A percentile compares a stretch with the other conserved stretches of the same genome.
phyloP scores from a whole-genome alignment of 2,329 filamentous ascomycete species.

The Alternaria atra region DNA sequence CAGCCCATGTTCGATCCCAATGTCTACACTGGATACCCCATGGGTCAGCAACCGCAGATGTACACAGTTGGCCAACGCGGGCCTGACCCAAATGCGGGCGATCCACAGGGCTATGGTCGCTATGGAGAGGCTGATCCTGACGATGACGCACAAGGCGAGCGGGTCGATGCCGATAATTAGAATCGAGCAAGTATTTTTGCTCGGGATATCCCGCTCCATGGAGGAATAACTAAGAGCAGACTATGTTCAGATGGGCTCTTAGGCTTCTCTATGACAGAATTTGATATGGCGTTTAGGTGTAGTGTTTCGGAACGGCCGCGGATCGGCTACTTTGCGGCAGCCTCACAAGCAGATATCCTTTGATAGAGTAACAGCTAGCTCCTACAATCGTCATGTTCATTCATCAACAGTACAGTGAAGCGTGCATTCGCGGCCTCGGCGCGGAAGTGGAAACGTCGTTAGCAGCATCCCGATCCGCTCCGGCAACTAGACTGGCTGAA shows the following conservation, averaged over 20 bases:
- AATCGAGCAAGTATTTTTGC: background rate
- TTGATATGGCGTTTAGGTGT: constrained; percentile 32
- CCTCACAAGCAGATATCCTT: constrained; percentile 37
- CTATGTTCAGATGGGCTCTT: too few relatives aligned
- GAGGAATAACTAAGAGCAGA: background rate
- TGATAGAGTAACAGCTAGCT: constrained; percentile 15
- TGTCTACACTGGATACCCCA: constrained; percentile 83
- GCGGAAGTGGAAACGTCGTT: constrained; percentile 2
- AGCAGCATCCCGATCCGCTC: constrained; percentile 13
- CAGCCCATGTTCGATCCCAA: constrained; percentile 82
- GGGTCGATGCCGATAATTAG: constrained; percentile 50
- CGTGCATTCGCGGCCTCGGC: background rate
- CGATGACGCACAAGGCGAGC: constrained; percentile 53
- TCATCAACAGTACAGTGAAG: background rate
- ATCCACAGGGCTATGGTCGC: constrained; percentile 49
- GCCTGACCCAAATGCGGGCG: constrained; percentile 49
- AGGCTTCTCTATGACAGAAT: background rate
- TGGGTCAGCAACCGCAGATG: constrained; percentile 76
- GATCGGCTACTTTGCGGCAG: constrained; percentile 34
- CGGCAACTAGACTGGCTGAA: constrained; percentile 6
- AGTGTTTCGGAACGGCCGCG: constrained; percentile 46
- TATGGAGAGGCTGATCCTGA: constrained; percentile 52
- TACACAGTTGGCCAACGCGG: constrained; percentile 51
- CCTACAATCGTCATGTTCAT: background rate
- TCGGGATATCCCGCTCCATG: background rate